These are phyloP conservation scores for Coccomyxa sp. DNA, from an alignment of 139 green algal genomes.

Conservation along the genomic window DNA sequence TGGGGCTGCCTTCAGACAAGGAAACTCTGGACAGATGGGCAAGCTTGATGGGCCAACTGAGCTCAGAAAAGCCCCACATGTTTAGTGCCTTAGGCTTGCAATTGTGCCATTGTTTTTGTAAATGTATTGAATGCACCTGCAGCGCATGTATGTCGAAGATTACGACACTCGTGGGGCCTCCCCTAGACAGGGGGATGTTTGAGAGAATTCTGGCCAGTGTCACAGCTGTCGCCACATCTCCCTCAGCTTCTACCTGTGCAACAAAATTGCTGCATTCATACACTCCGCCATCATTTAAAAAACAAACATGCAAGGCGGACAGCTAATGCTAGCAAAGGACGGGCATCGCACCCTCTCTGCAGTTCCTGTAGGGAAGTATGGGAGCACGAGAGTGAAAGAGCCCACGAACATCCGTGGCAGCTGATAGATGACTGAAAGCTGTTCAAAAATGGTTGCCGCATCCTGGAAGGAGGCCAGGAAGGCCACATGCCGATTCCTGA, in stretches of 20 bases:
- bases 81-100: no score
- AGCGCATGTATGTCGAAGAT: conserved; percentile 99
- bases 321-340: not conserved
- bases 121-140: conserved; percentile 34
- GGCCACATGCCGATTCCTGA: conserved; percentile 92
- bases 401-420: conserved; percentile 92
- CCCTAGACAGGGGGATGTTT: conserved; percentile 88
- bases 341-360: conserved; percentile 51
- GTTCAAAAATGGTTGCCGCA: conserved; percentile 88
- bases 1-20: not conserved
- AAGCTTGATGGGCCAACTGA: no score
- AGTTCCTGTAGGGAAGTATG: conserved; percentile 97
- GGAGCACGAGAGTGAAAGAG: conserved; percentile 96
- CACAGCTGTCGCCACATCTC: conserved; percentile 91
- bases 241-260: conserved; percentile 77
- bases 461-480: conserved; percentile 96
- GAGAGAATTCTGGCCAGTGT: conserved; percentile 94
- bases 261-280: not conserved
- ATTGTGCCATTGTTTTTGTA: no score
- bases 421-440: conserved; percentile 96
- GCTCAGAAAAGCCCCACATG: no score
- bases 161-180: conserved; percentile 87
- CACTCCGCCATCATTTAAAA: not conserved
- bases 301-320: not conserved
- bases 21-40: no score